Evolutionary conservation across 78 protist species (phyloP).

Genomic region (Speleostelium caveatum): DNA sequence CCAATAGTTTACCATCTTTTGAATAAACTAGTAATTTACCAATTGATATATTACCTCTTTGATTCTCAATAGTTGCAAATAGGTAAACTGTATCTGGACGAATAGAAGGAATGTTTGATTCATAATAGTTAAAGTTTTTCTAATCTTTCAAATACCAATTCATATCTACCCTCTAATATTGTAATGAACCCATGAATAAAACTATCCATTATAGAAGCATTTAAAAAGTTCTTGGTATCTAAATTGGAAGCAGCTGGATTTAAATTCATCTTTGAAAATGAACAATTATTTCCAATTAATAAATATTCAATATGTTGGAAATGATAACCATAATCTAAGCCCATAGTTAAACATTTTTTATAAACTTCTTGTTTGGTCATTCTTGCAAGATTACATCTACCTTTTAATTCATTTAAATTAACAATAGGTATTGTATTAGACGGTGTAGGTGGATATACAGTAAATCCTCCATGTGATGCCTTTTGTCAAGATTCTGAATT

Average conservation of each 20-base stretch:
- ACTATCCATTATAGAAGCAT: constrained; percentile 7
- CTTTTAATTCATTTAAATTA: background rate
- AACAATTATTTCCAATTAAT: constrained; percentile 16
- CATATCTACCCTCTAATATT: constrained; percentile 5
- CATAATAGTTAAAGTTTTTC: constrained; percentile 19
- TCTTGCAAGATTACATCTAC: background rate
- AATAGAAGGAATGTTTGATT: background rate
- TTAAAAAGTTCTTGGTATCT: constrained; percentile 10
- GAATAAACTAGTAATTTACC: background rate
- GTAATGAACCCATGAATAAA: constrained; percentile 8
- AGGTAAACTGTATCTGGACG: background rate
- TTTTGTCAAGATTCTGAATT: too few species aligned
- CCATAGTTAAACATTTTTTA: constrained; percentile 12
- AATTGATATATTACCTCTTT: background rate
- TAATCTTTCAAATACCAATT: constrained; percentile 33
- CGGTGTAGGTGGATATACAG: too few species aligned
- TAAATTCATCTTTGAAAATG: background rate
- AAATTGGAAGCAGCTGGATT: background rate
- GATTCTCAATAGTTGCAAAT: background rate
- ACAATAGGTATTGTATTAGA: too few species aligned
- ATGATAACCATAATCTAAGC: constrained; percentile 24
- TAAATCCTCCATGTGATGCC: too few species aligned
- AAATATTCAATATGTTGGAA: constrained; percentile 13
- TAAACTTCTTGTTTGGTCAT: constrained; percentile 19
- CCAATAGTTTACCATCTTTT: too few species aligned